Conservation (phyloP, 495 filamentous ascomycete genomes). For the Hyaloscypha variabilis region DNA sequence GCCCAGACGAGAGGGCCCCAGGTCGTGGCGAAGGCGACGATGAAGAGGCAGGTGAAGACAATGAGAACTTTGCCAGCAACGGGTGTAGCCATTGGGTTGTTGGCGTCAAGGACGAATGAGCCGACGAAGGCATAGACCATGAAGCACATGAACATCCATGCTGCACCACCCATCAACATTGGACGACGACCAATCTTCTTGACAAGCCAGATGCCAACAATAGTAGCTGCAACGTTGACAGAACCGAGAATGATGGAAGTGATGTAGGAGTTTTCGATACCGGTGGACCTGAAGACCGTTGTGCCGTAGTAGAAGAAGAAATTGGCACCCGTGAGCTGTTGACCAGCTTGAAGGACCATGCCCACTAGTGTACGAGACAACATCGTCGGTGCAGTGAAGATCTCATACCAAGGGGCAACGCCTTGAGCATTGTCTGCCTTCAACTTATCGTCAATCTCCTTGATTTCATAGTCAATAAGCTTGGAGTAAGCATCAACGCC, state of each 20-base stretch:
- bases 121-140: constrained; percentile 74
- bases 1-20: constrained; percentile 86
- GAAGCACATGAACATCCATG: constrained; percentile 65
- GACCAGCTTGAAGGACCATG: constrained; percentile 64
- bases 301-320: constrained; percentile 87
- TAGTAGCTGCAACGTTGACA: constrained; percentile 74
- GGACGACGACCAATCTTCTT: constrained; percentile 71
- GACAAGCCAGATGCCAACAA: constrained; percentile 74
- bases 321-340: constrained; percentile 74
- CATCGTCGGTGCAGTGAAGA: constrained; percentile 54
- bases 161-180: constrained; percentile 64
- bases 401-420: constrained; percentile 39
- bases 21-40: constrained; percentile 60
- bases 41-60: constrained; percentile 75
- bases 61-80: constrained; percentile 69
- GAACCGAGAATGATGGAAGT: constrained; percentile 75
- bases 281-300: constrained; percentile 69
- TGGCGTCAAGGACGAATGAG: constrained; percentile 53
- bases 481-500: constrained; percentile 66
- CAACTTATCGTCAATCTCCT: constrained; percentile 71
- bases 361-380: constrained; percentile 70
- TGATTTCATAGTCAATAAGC: constrained; percentile 68
- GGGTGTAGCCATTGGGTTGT: constrained; percentile 46
- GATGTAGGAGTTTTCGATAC: constrained; percentile 67
- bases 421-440: constrained; percentile 22